Evolutionary conservation across 2,329 filamentous ascomycete species (phyloP), one percentile per base, ranked within the genome.

Genomic region (Trichophyton equinum): DNA sequence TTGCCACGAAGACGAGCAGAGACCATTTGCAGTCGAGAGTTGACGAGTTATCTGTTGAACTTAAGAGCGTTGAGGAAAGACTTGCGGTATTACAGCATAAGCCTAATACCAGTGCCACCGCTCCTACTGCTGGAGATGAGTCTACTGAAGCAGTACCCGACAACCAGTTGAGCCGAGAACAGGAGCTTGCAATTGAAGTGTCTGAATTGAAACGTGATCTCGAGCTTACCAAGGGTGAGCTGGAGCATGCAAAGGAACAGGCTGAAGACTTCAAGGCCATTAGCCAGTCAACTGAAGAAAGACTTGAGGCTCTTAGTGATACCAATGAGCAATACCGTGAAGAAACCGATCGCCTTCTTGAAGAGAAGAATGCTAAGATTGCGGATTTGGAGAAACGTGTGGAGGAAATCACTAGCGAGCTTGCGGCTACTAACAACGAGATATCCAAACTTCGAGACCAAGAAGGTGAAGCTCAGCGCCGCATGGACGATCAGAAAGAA

Each of bases 21-120:
- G 92, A 97, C 71, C 89, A 96, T 71, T 80, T 99, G 1, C 91
- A 97, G 72, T 83, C 86, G 38, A 84, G 91, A 61, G 89, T 96
- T 2, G 88, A 95, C 65, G 92, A 97, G 75, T 77, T 99, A 60
- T 87, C 86, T 27, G 88, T 95, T 61, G 90, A 97, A 71, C 79
- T 97, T 27, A 87, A 88, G 67, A 91, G 87, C 68, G 90, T 91
- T 0, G 91, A 97, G 72, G 94, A 97, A 73, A 87, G 91, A 58
- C 81, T 89, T 4, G 85, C 88, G 66, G 83, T 91, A 33, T 78
- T 96, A 60, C 89, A 94, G 65, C 87, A 89, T n/a, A 83, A 87
- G 61, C 86, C 88, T 3, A 89, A 85, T 0, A 80, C 85, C 1
- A 36, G 15, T 33, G 25, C 11, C 18, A 20, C 57, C 8, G 20